Base-by-base conservation (phyloP, 768 basidiomycete species). In the Naematelia aurantialba region DNA sequence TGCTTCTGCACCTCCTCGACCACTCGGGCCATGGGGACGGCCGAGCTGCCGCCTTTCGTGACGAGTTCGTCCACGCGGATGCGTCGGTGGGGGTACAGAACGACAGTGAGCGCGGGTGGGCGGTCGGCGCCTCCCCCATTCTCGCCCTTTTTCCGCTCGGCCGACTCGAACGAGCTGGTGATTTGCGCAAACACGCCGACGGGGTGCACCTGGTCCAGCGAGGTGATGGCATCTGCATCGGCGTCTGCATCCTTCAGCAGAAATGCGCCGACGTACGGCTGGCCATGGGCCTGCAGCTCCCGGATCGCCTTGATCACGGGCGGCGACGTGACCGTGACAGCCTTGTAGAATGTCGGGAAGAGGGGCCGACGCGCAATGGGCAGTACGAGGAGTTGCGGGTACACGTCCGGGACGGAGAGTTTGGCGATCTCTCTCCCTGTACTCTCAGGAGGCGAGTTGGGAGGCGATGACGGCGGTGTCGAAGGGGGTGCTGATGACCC, bases 141-240 rank as follows among this genome's bases (percentile, higher is more conserved):
- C 19, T 58, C 52, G 4, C 49, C 49, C 27, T 26, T 31, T 48
- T 59, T 30, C 55, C 42, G 30, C 50, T 58, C 56, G 19, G 45
- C 44, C 25, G 51, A 65, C 14, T 67, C 72, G 58, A 76, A 76
- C 0, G 93, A 87, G 64, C 89, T 91, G 1, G 93, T 97, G 53
- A 97, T 91, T 78, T 98, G 94, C 1, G 92, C 92, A 70, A 98
- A 96, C 4, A 97, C 92, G 46, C 94, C 94, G 57, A 97, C 91
- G 0, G 84, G 84, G 76, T 97, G 89, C 4, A 97, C 91, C 45
- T 88, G 85, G 78, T 89, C 84, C 55, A 90, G 78, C 70, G 89
- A 88, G 58, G 89, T 88, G 65, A 97, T 94, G 57, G 93, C 83
- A 76, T 98, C 94, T 73, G 87, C 88, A 78, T 98, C 94, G 46